phyloP scores from a whole-genome alignment of 441 rosid species.

The Gossypium lobatum region DNA sequence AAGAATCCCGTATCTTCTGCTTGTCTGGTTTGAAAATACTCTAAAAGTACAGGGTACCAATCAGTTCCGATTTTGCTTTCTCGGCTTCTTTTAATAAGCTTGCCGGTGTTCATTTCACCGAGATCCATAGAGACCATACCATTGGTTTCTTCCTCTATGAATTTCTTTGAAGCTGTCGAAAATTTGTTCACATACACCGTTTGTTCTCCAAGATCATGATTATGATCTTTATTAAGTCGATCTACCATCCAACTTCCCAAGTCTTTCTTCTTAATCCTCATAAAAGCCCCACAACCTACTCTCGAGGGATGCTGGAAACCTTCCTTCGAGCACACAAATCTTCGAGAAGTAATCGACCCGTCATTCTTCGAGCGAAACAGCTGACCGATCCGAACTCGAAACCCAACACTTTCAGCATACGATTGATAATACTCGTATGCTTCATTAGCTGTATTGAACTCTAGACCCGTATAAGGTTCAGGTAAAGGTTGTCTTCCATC shows the following conservation, averaged over 20 bases:
- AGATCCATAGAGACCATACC: constrained; percentile 46
- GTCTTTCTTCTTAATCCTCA: constrained; percentile 82
- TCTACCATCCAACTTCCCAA: constrained; percentile 80
- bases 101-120: constrained; percentile 31
- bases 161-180: constrained; percentile 43
- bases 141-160: constrained; percentile 44
- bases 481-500: constrained; percentile 34
- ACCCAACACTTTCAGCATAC: constrained; percentile 63
- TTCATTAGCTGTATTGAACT: constrained; percentile 62
- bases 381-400: constrained; percentile 77
- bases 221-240: constrained; percentile 67
- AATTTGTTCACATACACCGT: constrained; percentile 29
- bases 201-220: constrained; percentile 51
- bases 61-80: constrained; percentile 60
- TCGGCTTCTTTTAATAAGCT: constrained; percentile 25
- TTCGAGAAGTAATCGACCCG: constrained; percentile 74
- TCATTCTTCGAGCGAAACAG: constrained; percentile 78
- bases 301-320: constrained; percentile 93
- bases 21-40: constrained; percentile 67
- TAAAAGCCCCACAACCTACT: constrained; percentile 85
- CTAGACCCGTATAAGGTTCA: constrained; percentile 58
- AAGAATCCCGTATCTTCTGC: constrained; percentile 77
- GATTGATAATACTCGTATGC: constrained; percentile 64
- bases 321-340: constrained; percentile 92
- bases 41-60: constrained; percentile 63